phyloP scores from a whole-genome alignment of 1,139 yeast species.

The Blastobotrys apis region DNA sequence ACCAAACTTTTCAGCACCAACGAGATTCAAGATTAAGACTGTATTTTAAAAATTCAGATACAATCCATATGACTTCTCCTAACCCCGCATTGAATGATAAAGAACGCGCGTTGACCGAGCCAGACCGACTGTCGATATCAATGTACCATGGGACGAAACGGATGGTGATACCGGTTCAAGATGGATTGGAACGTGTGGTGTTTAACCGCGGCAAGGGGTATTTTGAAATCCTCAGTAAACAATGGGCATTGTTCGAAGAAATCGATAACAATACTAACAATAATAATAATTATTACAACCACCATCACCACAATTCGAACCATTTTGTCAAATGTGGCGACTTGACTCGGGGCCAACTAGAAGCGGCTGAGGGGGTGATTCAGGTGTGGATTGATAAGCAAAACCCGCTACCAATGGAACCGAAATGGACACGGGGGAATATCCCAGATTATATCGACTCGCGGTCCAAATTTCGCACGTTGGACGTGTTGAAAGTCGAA shows the following conservation, averaged over 20 bases:
- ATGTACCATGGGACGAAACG: slow-evolving; percentile 23
- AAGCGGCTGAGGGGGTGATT: slow-evolving; percentile 18
- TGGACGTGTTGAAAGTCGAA: slow-evolving; percentile 18
- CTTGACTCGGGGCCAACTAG: slow-evolving; percentile 23
- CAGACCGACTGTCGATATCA: slow-evolving; percentile 26
- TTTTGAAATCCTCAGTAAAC: slow-evolving; percentile 20
- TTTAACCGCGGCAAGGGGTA: slow-evolving; percentile 23
- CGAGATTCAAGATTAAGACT: slow-evolving; percentile 24
- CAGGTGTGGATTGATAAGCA: slow-evolving; percentile 24
- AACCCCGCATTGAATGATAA: slow-evolving; percentile 16
- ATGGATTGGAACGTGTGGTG: slow-evolving; percentile 21
- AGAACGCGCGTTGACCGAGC: slow-evolving; percentile 24
- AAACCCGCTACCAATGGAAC: slow-evolving; percentile 26
- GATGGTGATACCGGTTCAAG: slow-evolving; percentile 27
- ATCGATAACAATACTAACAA: slow-evolving; percentile 6
- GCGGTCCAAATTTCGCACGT: slow-evolving; percentile 23
- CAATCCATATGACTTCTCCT: slow-evolving; percentile 3
- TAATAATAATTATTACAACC: no score
- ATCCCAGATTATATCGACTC: slow-evolving; percentile 24
- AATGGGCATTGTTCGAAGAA: slow-evolving; percentile 27
- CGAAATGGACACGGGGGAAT: slow-evolving; percentile 29
- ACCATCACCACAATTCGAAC: slow-evolving; percentile 5
- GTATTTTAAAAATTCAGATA: slow-evolving; percentile 20
- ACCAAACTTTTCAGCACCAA: no score
- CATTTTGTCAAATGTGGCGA: slow-evolving; percentile 22